Evolutionary conservation across 495 filamentous ascomycete species (phyloP).

Genomic region (Tuber umbilicatum): DNA sequence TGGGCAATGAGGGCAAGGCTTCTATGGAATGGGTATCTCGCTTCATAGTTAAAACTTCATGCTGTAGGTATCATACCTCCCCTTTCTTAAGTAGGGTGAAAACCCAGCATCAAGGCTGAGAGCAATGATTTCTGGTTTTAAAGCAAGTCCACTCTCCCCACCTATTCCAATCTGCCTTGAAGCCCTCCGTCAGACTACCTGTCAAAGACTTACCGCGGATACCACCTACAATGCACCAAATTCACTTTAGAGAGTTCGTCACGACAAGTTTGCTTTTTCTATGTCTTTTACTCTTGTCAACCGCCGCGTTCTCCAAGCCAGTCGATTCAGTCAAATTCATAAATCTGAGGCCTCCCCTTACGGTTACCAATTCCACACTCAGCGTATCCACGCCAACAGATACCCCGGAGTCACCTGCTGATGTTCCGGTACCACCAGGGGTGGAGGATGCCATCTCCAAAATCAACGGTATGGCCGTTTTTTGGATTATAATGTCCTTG

Average conservation of each 20-base stretch:
- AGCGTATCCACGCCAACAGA: not conserved
- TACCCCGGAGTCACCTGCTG: not conserved
- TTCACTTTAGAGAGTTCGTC: not conserved
- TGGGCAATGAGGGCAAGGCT: too few species aligned
- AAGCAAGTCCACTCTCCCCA: not conserved
- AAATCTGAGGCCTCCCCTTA: not conserved
- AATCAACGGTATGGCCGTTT: constrained; percentile 2
- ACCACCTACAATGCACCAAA: not conserved
- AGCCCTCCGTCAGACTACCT: not conserved
- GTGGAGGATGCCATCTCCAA: not conserved
- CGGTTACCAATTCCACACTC: not conserved
- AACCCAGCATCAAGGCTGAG: not conserved
- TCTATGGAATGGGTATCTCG: too few species aligned
- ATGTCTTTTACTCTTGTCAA: not conserved
- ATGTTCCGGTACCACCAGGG: not conserved
- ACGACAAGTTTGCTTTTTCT: not conserved
- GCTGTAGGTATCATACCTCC: too few species aligned
- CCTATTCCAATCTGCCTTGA: not conserved
- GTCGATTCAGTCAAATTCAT: not conserved
- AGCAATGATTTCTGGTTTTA: not conserved
- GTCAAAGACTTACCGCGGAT: not conserved
- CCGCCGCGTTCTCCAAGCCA: not conserved
- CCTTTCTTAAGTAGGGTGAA: not conserved
- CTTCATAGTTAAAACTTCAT: too few species aligned
- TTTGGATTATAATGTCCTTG: constrained; percentile 5